phyloP scores from a whole-genome alignment of 495 filamentous ascomycete genomes.

The Xylaria acuta region DNA sequence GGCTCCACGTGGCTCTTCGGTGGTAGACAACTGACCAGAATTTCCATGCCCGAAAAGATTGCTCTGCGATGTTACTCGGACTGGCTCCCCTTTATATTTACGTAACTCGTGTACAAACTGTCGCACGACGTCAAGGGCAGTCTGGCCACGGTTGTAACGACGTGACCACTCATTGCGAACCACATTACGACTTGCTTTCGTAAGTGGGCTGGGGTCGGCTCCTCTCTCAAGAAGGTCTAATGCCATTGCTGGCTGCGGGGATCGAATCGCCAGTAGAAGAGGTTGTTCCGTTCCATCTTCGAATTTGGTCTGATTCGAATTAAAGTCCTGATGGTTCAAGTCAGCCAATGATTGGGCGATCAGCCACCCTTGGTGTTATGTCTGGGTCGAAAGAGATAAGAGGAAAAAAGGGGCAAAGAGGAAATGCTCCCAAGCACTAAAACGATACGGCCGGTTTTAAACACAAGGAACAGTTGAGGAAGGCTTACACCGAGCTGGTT shows the following conservation, averaged over 20 bases:
- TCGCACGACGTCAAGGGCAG: constrained; percentile 63
- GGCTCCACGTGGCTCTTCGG: constrained; percentile 30
- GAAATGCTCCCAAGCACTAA: neutral
- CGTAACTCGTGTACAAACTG: constrained; percentile 55
- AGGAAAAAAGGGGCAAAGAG: neutral
- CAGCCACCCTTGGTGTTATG: neutral
- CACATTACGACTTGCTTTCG: constrained; percentile 40
- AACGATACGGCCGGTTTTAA: too few relatives aligned
- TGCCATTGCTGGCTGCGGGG: constrained; percentile 57
- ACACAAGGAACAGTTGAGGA: neutral
- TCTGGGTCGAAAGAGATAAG: neutral
- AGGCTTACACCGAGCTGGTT: constrained; percentile 33
- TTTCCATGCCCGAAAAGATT: neutral
- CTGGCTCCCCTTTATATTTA: constrained; percentile 46
- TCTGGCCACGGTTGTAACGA: constrained; percentile 40
- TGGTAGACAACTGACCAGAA: neutral
- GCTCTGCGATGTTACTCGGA: neutral
- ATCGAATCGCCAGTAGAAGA: constrained; percentile 61
- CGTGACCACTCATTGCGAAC: constrained; percentile 34
- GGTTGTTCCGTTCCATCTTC: constrained; percentile 58
- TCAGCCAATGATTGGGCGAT: constrained; percentile 33
- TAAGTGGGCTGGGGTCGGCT: constrained; percentile 61
- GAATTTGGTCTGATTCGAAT: constrained; percentile 52
- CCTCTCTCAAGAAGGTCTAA: constrained; percentile 64
- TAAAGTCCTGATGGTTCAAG: constrained; percentile 46